Evolutionary conservation across 2,329 filamentous ascomycete genomes (phyloP).

Genomic region (Cercospora canescens): DNA sequence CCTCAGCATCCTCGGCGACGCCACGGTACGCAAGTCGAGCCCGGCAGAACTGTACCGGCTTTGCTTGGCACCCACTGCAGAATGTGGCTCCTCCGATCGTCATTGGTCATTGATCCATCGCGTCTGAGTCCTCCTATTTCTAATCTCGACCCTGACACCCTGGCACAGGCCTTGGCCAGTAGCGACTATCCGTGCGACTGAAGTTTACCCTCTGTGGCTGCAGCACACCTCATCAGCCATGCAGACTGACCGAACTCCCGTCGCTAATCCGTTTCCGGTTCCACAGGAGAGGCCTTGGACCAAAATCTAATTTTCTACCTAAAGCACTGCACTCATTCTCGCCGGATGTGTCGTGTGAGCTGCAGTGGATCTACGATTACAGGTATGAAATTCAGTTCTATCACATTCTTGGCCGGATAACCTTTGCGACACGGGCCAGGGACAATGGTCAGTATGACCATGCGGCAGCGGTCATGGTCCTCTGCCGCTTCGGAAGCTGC

Average conservation of each 20-base stretch:
- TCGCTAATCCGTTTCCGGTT: neutral
- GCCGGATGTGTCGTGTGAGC: neutral
- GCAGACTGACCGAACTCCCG: neutral
- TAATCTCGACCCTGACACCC: neutral
- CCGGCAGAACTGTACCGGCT: neutral
- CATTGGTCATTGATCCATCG: neutral
- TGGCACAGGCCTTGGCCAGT: neutral
- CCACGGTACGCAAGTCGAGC: neutral
- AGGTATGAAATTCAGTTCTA: neutral
- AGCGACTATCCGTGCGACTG: neutral
- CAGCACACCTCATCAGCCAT: neutral
- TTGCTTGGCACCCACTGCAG: neutral
- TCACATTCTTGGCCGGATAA: neutral
- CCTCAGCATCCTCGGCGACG: neutral
- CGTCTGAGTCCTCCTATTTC: neutral
- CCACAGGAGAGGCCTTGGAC: neutral
- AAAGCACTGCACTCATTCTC: neutral
- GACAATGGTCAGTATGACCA: slow-evolving; percentile 5
- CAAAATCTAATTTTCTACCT: neutral
- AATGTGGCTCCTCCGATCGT: neutral
- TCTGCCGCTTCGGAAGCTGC: slow-evolving; percentile 12
- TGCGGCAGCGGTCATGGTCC: slow-evolving; percentile 13
- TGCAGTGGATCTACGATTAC: neutral
- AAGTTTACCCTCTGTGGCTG: neutral
- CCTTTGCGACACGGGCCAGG: neutral